These are phyloP conservation scores for Penicillium sp. DNA, from an alignment of 2,329 filamentous ascomycete species.

Conservation along the genomic window DNA sequence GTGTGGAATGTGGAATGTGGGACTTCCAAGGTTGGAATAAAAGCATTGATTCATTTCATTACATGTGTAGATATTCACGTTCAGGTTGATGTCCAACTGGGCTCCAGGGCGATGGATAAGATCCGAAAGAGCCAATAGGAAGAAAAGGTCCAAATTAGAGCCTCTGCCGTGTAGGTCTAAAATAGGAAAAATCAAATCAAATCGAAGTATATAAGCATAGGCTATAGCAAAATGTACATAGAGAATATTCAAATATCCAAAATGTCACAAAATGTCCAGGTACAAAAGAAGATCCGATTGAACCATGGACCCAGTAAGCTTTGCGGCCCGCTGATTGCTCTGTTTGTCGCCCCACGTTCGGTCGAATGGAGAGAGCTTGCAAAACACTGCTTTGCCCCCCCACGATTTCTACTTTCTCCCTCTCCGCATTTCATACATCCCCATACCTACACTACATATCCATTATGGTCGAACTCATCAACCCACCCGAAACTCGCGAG, in stretches of 20 bases:
- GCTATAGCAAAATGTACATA: not conserved
- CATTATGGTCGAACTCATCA: slow-evolving; percentile 54
- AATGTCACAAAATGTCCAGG: not conserved
- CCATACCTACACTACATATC: not conserved
- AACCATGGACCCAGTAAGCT: not conserved
- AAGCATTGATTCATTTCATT: not conserved
- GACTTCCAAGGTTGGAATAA: not conserved
- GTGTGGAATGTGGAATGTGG: not conserved
- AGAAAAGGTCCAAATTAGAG: not conserved
- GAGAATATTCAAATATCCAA: no score
- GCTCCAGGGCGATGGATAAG: not conserved
- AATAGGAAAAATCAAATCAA: not conserved
- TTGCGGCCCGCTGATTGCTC: slow-evolving; percentile 3
- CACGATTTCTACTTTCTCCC: not conserved
- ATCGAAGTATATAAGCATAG: not conserved
- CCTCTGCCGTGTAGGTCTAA: not conserved
- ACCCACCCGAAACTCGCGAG: slow-evolving; percentile 53
- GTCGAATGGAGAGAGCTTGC: slow-evolving; percentile 14
- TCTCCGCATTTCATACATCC: slow-evolving; percentile 4
- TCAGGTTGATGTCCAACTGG: not conserved
- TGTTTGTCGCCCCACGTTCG: slow-evolving; percentile 13
- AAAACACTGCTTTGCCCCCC: not conserved
- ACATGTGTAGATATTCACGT: not conserved
- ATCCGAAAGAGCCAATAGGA: not conserved
- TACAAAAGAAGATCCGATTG: not conserved